Base-by-base conservation (phyloP, 371 early-diverging fungal genomes). In the Chytridiales sp. region DNA sequence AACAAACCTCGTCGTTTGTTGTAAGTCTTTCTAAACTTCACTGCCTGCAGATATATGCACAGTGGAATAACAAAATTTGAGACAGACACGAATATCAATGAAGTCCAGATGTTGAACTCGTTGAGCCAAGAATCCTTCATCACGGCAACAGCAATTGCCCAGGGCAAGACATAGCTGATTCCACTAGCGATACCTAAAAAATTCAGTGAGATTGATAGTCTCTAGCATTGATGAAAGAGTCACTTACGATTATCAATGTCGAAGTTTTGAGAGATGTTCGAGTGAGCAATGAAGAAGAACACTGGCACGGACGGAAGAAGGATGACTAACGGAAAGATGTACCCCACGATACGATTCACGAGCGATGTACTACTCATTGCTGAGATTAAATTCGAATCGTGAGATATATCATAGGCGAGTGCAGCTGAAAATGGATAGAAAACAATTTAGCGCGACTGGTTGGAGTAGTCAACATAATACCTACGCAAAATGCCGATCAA, bases 51-150 rank as follows among this genome's bases (percentile, higher is more conserved):
- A 62, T 88, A 91, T 8, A 91, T 77, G 13, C 87, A 51, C 30
- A 91, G 75, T 2, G 91, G 91, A 24, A 89, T 67, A 31, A 91
- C 81, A 62, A 87, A 91, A 65, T 89, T 91, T 27, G 88, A 82
- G 2, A 84, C 80, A 56, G 88, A 82, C 8, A 78, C 74, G 63
- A 87, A 77, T 51, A 80, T 50, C 55, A 79, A 63, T 26, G 80
- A 77, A 4, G 80, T 74, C 81, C 82, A 82, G 31, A 70, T 76
- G 56, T 76, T 78, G 56, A 85, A 70, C 0, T 59, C 44, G 24
- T 63, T 72, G 29, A 84, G 54, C 26, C 56, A 50, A 8, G 60
- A 35, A 2, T 81, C 81, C 0, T 73, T 70, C 62, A 75, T 76
- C 15, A 83, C 62, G 0, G 80, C 81, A 31, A 86, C 76, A 47